These are phyloP conservation scores for Backusella liffmaniae DNA, from an alignment of 192 early-diverging fungal species.

Conservation along the genomic window DNA sequence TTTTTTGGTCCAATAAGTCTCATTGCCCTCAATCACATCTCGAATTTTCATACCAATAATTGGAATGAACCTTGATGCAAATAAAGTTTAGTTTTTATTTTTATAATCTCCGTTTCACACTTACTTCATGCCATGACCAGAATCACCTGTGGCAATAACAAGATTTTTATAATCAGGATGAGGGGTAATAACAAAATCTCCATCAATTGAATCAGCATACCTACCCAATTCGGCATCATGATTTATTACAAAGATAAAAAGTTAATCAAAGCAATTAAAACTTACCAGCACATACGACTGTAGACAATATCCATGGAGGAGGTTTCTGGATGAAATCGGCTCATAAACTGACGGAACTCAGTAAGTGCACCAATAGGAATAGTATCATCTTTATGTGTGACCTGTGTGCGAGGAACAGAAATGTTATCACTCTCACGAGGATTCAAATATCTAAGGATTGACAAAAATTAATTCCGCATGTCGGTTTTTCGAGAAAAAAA, in stretches of 20 bases:
- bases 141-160: slow-evolving; percentile 51
- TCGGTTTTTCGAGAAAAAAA: neutral
- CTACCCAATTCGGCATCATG: neutral
- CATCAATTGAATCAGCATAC: slow-evolving; percentile 53
- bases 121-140: slow-evolving; percentile 56
- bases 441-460: slow-evolving; percentile 38
- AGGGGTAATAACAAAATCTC: slow-evolving; percentile 47
- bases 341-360: slow-evolving; percentile 37
- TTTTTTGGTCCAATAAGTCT: neutral
- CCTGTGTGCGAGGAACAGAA: slow-evolving; percentile 38
- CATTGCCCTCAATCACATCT: slow-evolving; percentile 42
- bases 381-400: slow-evolving; percentile 19
- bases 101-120: neutral
- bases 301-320: slow-evolving; percentile 27
- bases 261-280: neutral
- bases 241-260: neutral
- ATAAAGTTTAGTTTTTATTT: neutral
- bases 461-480: neutral
- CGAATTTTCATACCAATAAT: slow-evolving; percentile 44
- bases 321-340: slow-evolving; percentile 34
- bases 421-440: slow-evolving; percentile 20
- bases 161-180: slow-evolving; percentile 35
- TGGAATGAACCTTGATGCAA: slow-evolving; percentile 36
- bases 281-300: slow-evolving; percentile 47
- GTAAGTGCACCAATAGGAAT: slow-evolving; percentile 39